phyloP scores from a whole-genome alignment of 306 rosid species.

The Biancaea sappan region DNA sequence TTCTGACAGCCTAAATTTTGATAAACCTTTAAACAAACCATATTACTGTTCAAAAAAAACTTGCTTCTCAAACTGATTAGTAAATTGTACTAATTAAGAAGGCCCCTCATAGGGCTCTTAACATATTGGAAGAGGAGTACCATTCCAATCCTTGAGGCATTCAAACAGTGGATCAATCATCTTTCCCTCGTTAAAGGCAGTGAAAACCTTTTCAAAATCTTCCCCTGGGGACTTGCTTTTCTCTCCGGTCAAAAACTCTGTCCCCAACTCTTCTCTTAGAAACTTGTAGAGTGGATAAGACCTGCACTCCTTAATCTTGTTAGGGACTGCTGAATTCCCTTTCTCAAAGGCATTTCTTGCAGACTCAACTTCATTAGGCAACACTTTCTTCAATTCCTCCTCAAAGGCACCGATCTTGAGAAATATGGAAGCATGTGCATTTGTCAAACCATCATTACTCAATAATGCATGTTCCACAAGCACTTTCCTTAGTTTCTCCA shows the following conservation, averaged over 20 bases:
- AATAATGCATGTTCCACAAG: constrained; percentile 44
- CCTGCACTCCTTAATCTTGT: constrained; percentile 39
- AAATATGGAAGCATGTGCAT: constrained; percentile 33
- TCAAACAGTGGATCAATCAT: constrained; percentile 36
- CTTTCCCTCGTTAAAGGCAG: constrained; percentile 31
- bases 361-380: constrained; percentile 43
- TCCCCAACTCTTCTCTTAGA: constrained; percentile 32
- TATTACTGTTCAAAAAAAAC: not conserved
- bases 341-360: constrained; percentile 38
- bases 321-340: constrained; percentile 39
- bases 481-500: constrained; percentile 47
- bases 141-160: constrained; percentile 36
- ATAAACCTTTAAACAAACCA: not conserved
- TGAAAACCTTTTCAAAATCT: constrained; percentile 41
- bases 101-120: not conserved
- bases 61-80: not conserved
- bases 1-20: not conserved
- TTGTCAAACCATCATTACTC: constrained; percentile 31
- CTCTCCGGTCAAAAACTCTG: constrained; percentile 31
- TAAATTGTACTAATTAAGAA: not conserved
- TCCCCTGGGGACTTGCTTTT: constrained; percentile 38
- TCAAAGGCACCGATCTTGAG: constrained; percentile 45
- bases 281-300: constrained; percentile 41
- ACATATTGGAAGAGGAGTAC: constrained; percentile 26
- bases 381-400: constrained; percentile 42